Percentiles rank a stretch among this genome's conserved stretches.
phyloP scores from a whole-genome alignment of 1,284 basidiomycete genomes.

The Mycena citricolor region DNA sequence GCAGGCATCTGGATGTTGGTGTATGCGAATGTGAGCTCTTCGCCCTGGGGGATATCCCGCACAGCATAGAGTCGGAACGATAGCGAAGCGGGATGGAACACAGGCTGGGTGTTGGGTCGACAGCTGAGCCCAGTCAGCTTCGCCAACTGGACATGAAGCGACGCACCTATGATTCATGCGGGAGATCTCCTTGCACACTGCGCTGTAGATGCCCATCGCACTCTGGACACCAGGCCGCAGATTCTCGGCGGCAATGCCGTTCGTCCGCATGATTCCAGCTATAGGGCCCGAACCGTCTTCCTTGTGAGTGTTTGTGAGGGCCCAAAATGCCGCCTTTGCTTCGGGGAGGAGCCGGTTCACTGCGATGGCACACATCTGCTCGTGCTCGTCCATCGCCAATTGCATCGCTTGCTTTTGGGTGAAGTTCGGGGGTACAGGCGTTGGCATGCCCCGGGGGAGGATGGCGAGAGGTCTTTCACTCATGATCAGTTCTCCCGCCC shows the following conservation, averaged over 20 bases:
- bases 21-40: conserved; percentile 27
- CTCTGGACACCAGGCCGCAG: background rate
- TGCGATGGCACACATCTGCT: conserved; percentile 6
- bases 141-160: background rate
- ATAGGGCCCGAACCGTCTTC: conserved; percentile 20
- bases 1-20: background rate
- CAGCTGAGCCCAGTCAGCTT: conserved; percentile 22
- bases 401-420: conserved; percentile 1
- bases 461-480: conserved; percentile 13
- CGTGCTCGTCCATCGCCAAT: conserved; percentile 2
- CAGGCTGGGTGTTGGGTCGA: conserved; percentile 25
- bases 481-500: conserved; percentile 16
- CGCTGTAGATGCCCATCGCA: conserved; percentile 1
- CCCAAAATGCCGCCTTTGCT: conserved; percentile 13
- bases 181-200: conserved; percentile 6
- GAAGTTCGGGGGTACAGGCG: background rate
- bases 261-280: conserved; percentile 13
- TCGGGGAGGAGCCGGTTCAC: conserved; percentile 15
- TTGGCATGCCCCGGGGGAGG: background rate
- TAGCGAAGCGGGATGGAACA: conserved; percentile 27
- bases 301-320: conserved; percentile 17
- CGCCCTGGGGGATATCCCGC: conserved; percentile 25
- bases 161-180: conserved; percentile 27
- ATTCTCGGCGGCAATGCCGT: conserved; percentile 1
- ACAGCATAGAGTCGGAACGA: conserved; percentile 27